A percentile compares a stretch with the other conserved stretches of the same genome.
Conservation (phyloP, 352 stramenopile species). For the Phytophthora syringae region DNA sequence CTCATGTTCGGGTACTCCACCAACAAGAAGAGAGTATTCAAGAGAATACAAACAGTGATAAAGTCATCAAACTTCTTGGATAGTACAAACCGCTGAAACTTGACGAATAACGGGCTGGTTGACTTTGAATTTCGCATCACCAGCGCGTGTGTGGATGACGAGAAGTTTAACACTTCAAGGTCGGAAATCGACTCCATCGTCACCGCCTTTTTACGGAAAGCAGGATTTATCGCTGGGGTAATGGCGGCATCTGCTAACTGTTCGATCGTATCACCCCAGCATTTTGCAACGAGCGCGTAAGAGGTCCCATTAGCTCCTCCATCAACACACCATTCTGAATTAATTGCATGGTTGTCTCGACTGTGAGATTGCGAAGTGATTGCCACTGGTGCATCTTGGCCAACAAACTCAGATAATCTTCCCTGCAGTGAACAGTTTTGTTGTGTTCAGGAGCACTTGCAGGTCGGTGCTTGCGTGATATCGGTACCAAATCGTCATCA, state of each 20-base stretch:
- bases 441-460: conserved; percentile 26
- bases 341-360: conserved; percentile 69
- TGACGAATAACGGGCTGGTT: conserved; percentile 25
- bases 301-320: conserved; percentile 52
- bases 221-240: not conserved
- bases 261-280: conserved; percentile 1
- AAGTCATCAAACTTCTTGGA: conserved; percentile 79
- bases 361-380: conserved; percentile 63
- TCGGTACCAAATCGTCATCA: conserved; percentile 1
- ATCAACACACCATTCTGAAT: conserved; percentile 61
- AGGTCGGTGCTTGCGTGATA: conserved; percentile 17
- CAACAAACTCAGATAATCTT: conserved; percentile 39
- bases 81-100: conserved; percentile 60
- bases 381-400: conserved; percentile 54
- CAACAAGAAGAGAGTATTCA: conserved; percentile 73
- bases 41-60: conserved; percentile 71
- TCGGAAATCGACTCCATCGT: conserved; percentile 30
- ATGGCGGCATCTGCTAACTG: conserved; percentile 2
- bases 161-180: conserved; percentile 27
- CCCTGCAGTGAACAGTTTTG: conserved; percentile 20
- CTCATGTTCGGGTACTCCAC: conserved; percentile 75
- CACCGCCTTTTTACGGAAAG: conserved; percentile 32
- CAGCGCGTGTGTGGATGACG: conserved; percentile 35
- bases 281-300: conserved; percentile 32
- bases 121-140: conserved; percentile 28